Percentiles rank a stretch among this genome's conserved stretches.
Evolutionary conservation across 108 stramenopile species (phyloP).

Genomic region (Parmales sp.): DNA sequence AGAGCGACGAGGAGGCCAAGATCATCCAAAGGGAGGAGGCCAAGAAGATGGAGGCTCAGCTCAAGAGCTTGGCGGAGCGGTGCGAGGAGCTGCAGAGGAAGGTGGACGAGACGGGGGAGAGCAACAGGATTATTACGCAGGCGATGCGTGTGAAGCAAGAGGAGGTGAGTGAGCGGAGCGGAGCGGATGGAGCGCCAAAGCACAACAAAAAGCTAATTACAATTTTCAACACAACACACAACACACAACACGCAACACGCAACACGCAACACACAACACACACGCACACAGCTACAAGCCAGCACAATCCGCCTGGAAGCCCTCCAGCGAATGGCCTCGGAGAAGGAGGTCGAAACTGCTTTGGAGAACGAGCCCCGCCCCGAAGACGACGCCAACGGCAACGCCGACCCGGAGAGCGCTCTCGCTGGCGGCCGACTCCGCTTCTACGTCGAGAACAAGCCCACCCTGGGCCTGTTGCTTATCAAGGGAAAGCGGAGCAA

Average conservation of each 20-base stretch:
- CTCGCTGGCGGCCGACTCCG: conserved; percentile 31
- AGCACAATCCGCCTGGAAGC: conserved; percentile 30
- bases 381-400: conserved; percentile 15
- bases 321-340: conserved; percentile 24
- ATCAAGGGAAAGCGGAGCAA: conserved; percentile 36
- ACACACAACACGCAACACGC: too few relatives aligned
- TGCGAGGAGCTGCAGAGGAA: conserved; percentile 46
- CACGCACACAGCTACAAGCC: conserved; percentile 32
- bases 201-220: conserved; percentile 25
- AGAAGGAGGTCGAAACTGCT: conserved; percentile 23
- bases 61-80: conserved; percentile 36
- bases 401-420: conserved; percentile 12
- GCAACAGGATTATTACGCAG: conserved; percentile 47
- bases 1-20: conserved; percentile 60
- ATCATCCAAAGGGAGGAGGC: conserved; percentile 51
- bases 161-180: too few relatives aligned
- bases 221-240: too few relatives aligned
- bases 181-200: conserved; percentile 15
- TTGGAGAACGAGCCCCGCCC: conserved; percentile 22
- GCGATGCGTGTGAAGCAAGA: conserved; percentile 48
- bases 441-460: conserved; percentile 38
- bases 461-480: conserved; percentile 25
- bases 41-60: conserved; percentile 55
- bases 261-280: too few relatives aligned
- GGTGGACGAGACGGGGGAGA: conserved; percentile 37